Evolutionary conservation across 805 yeast genomes (phyloP), one percentile per base, ranked within the genome.

Genomic region (Candida ficus): DNA sequence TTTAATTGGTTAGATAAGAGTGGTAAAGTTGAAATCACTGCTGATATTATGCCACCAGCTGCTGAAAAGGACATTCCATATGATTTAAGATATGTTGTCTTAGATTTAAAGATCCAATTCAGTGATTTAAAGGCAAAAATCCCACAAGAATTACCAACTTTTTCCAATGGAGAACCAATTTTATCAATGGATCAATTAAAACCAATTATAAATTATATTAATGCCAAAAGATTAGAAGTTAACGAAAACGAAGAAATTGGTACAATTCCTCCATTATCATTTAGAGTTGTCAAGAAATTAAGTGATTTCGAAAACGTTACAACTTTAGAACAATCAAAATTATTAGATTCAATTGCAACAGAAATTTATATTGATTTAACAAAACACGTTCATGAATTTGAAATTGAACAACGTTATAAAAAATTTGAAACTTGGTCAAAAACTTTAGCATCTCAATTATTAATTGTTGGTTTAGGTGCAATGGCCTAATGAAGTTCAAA

Each of bases 1-100:
- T 77, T 83, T 53, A 80, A 79, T 53, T 85, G 93, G 95, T 60
- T 85, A 11, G 71, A 73, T 20, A 77, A 76, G 35, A 91, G 93
- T 6, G 91, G 93, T 4, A 77, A 78, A 48, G 78, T 80, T 5
- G 89, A 83, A 43, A 62, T 85, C 5, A 64, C 73, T 14, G 84
- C 87, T 4, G 93, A 85, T 61, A 75, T 85, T 17, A 78, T 80
- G 73, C 66, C 84, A 23, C 93, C 95, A 1, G 67, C 63, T 23
- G 69, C 68, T 17, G 66, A 66, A n/a, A 14, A 51, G 13, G 54
- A 49, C 0, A 19, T 23, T 4, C 31, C 46, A 26, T 41, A 44
- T 29, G 45, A 42, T 12, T 45, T 57, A 6, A 71, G 71, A 51
- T 85, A 85, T 54, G 76, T 83, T 27, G 76, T 84, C 22, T 68